A percentile compares a stretch with the other conserved stretches of the same genome.
phyloP scores from a whole-genome alignment of 2,329 filamentous ascomycete species.

The Cercospora berteroae region DNA sequence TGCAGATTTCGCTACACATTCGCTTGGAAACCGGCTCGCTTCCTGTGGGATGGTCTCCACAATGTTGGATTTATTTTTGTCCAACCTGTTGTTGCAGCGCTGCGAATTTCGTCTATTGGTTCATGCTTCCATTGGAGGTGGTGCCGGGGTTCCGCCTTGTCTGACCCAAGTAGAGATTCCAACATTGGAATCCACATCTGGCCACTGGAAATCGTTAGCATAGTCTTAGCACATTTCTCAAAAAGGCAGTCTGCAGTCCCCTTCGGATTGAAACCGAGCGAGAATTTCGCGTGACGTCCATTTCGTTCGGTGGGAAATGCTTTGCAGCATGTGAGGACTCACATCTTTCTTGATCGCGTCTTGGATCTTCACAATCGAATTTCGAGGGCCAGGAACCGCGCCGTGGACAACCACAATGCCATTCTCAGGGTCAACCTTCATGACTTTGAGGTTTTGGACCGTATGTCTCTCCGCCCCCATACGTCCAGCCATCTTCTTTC shows the following conservation, averaged over 20 bases:
- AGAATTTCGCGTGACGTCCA: background rate
- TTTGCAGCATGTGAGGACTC: background rate
- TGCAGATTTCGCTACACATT: background rate
- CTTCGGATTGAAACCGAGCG: background rate
- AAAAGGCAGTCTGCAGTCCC: background rate
- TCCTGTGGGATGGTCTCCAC: background rate
- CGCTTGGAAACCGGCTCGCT: constrained; percentile 1
- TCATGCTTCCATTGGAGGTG: constrained; percentile 12
- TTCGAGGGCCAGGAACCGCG: constrained; percentile 83
- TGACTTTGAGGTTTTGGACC: constrained; percentile 83
- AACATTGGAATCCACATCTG: constrained; percentile 44
- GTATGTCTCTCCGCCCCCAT: constrained; percentile 92
- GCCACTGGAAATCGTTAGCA: constrained; percentile 52
- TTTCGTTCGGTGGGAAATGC: background rate
- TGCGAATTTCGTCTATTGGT: background rate
- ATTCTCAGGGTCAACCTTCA: constrained; percentile 82
- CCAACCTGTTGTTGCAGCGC: background rate
- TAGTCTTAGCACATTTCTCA: background rate
- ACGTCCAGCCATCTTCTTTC: constrained; percentile 95
- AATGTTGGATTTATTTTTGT: background rate
- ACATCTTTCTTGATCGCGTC: constrained; percentile 79
- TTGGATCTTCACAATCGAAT: constrained; percentile 77
- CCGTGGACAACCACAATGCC: constrained; percentile 88
- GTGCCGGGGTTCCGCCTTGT: constrained; percentile 12
- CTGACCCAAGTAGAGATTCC: constrained; percentile 21